A percentile compares a stretch with the other conserved stretches of the same genome.
phyloP scores from a whole-genome alignment of 768 basidiomycete species.

The Tulasnella calospora region DNA sequence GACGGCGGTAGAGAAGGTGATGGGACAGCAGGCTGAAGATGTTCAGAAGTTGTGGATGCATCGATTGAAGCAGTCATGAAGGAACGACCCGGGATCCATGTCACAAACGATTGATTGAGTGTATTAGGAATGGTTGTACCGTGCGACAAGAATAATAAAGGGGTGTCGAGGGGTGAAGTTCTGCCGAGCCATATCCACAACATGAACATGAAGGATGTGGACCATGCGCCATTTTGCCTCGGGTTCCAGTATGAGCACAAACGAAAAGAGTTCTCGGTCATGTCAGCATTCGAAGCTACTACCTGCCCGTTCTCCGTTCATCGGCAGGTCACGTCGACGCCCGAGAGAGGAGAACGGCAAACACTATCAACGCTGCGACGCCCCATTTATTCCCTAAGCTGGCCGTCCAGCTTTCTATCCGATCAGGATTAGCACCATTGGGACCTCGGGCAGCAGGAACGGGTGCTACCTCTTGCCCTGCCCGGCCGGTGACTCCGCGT shows the following conservation, averaged over 20 bases:
- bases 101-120: too few species aligned
- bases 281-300: too few species aligned
- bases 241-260: too few species aligned
- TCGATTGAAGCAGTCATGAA: neutral
- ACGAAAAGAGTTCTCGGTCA: too few species aligned
- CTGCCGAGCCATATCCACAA: too few species aligned
- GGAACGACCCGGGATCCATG: too few species aligned
- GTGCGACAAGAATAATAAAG: too few species aligned
- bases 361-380: slow-evolving; percentile 3
- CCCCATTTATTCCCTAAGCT: slow-evolving; percentile 25
- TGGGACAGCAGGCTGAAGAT: neutral
- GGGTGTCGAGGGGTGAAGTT: too few species aligned
- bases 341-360: slow-evolving; percentile 12
- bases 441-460: neutral
- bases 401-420: slow-evolving; percentile 11
- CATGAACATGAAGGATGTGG: too few species aligned
- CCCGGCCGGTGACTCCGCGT: neutral
- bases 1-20: slow-evolving; percentile 31
- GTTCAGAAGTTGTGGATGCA: slow-evolving; percentile 6
- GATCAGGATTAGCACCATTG: slow-evolving; percentile 1
- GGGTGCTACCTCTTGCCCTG: slow-evolving; percentile 9
- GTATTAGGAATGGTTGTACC: too few species aligned
- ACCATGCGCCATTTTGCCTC: too few species aligned
- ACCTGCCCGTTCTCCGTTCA: too few species aligned
- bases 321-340: neutral